A percentile compares a stretch with the other conserved stretches of the same genome.
Conservation (phyloP, 2,329 filamentous ascomycete genomes). For the Clonostachys sp. region DNA sequence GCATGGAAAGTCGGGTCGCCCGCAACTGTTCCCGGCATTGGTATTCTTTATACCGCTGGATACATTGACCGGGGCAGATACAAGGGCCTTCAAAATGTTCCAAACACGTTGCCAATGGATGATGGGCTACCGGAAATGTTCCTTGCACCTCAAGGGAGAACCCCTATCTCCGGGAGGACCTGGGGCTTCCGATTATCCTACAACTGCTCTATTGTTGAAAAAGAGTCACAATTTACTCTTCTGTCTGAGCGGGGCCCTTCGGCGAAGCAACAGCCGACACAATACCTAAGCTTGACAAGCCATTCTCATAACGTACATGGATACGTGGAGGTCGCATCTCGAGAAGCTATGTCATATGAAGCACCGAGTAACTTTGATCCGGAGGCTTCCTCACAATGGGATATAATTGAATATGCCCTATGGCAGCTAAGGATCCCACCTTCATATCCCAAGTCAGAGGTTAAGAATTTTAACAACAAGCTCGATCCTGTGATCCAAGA, state of each 20-base stretch:
- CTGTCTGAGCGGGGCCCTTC: background rate
- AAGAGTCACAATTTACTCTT: background rate
- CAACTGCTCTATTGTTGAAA: background rate
- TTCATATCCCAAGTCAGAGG: background rate
- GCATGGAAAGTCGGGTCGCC: background rate
- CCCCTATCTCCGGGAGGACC: background rate
- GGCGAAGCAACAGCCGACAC: background rate
- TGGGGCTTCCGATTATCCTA: background rate
- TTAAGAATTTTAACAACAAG: background rate
- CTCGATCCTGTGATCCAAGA: background rate
- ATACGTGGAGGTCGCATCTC: no score
- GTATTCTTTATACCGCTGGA: background rate
- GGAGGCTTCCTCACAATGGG: background rate
- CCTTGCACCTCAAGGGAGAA: background rate
- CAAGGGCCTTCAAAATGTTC: background rate
- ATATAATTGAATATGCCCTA: background rate
- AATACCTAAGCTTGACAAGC: background rate
- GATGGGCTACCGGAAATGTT: background rate
- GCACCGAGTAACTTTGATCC: no score
- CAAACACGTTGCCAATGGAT: background rate
- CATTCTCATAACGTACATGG: background rate
- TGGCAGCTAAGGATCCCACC: background rate
- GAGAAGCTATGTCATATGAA: no score
- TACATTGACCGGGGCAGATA: background rate
- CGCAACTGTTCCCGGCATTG: background rate